A percentile compares a stretch with the other conserved stretches of the same genome.
Conservation (phyloP, 2,329 filamentous ascomycete species). For the Botryotinia convoluta region DNA sequence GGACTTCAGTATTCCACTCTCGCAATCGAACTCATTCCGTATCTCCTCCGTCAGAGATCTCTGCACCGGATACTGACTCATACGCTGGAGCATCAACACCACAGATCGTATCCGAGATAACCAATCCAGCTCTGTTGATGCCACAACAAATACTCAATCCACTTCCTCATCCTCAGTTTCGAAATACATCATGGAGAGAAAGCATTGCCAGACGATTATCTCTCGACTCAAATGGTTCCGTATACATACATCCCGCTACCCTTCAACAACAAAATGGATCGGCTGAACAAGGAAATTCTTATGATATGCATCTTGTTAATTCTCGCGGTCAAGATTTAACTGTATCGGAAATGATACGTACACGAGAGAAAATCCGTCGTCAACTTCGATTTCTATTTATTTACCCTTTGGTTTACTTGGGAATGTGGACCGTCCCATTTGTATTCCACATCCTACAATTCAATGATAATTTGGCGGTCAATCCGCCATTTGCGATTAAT, state of each 20-base stretch:
- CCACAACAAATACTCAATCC: slow-evolving; percentile 2
- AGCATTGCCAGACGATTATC: slow-evolving; percentile 28
- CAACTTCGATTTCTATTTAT: slow-evolving; percentile 73
- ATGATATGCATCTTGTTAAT: slow-evolving; percentile 33
- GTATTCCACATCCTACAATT: slow-evolving; percentile 61
- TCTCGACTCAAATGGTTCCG: slow-evolving; percentile 21
- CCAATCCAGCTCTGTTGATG: slow-evolving; percentile 1
- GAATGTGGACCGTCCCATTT: slow-evolving; percentile 72
- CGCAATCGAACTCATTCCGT: slow-evolving; percentile 21
- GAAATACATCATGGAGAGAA: slow-evolving; percentile 29
- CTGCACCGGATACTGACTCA: slow-evolving; percentile 27
- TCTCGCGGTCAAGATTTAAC: slow-evolving; percentile 35
- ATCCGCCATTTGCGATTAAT: slow-evolving; percentile 56
- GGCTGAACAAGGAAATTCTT: slow-evolving; percentile 17
- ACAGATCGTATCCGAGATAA: slow-evolving; percentile 23
- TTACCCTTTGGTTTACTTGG: slow-evolving; percentile 70
- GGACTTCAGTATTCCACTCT: slow-evolving; percentile 29
- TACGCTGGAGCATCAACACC: slow-evolving; percentile 27
- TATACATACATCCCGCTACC: slow-evolving; percentile 23
- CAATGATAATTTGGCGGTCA: slow-evolving; percentile 47
- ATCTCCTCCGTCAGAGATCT: slow-evolving; percentile 27
- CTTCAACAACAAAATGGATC: slow-evolving; percentile 27
- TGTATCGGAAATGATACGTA: slow-evolving; percentile 40
- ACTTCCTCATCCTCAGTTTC: slow-evolving; percentile 19
- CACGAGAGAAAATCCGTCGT: slow-evolving; percentile 57